A percentile compares a stretch with the other conserved stretches of the same genome.
phyloP scores from a whole-genome alignment of 2,329 filamentous ascomycete species.

The Basipetospora sp. region DNA sequence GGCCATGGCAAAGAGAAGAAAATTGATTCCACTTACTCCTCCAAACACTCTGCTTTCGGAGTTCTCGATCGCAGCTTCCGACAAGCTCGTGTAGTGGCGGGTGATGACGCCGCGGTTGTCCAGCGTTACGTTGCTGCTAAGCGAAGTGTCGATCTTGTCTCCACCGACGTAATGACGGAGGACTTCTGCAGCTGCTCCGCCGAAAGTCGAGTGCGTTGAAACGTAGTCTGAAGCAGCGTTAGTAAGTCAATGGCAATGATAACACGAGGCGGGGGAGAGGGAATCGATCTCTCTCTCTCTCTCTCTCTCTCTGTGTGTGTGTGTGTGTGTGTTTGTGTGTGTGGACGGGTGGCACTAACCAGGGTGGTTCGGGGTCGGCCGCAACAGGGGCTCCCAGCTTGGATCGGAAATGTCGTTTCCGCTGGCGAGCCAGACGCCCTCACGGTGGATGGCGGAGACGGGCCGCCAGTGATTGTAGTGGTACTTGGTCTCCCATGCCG shows the following conservation, averaged over 20 bases:
- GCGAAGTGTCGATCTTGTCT: constrained; percentile 6
- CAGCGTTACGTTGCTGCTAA: constrained; percentile 8
- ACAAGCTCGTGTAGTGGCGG: constrained; percentile 7
- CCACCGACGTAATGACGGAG: constrained; percentile 7
- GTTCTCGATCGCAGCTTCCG: constrained; percentile 6
- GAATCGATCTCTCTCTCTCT: too few species aligned
- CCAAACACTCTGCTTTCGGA: constrained; percentile 3
- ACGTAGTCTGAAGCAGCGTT: too few species aligned
- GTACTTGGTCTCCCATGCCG: constrained; percentile 7
- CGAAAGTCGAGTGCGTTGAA: constrained; percentile 8
- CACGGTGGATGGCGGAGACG: constrained; percentile 7
- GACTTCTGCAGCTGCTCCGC: constrained; percentile 7
- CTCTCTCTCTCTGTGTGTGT: too few species aligned
- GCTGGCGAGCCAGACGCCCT: constrained; percentile 7
- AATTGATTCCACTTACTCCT: background rate
- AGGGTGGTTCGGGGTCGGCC: constrained; percentile 8
- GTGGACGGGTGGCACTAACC: too few species aligned
- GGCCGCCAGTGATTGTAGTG: constrained; percentile 7
- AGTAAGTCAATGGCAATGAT: too few species aligned
- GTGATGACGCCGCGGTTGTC: constrained; percentile 9
- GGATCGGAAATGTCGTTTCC: constrained; percentile 8
- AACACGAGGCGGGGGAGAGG: too few species aligned
- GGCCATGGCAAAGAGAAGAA: background rate
- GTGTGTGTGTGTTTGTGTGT: too few species aligned
- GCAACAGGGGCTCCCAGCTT: constrained; percentile 8